Evolutionary conservation across 2,329 filamentous ascomycete genomes (phyloP).

Genomic region (Fragosphaeria purpurea): DNA sequence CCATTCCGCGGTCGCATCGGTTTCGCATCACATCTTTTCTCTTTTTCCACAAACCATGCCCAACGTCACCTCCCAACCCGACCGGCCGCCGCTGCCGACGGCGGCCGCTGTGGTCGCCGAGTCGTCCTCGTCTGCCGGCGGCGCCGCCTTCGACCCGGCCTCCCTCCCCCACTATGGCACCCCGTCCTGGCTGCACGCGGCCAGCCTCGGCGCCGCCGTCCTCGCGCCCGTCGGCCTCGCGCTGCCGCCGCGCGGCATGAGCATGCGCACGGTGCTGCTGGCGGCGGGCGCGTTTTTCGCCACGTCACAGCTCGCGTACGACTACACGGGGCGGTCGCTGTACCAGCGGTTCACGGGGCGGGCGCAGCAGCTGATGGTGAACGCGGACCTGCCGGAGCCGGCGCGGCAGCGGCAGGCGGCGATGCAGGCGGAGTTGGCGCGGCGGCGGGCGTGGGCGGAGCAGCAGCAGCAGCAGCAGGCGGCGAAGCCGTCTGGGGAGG

Average conservation of each 20-base stretch:
- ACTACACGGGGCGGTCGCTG: slow-evolving; percentile 46
- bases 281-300: slow-evolving; percentile 40
- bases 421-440: slow-evolving; percentile 35
- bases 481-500: not conserved
- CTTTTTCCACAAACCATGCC: no score
- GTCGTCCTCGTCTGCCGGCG: no score
- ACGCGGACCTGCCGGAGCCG: slow-evolving; percentile 40
- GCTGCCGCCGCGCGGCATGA: slow-evolving; percentile 39
- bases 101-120: no score
- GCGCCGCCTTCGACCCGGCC: no score
- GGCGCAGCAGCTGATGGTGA: slow-evolving; percentile 17
- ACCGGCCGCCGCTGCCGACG: no score
- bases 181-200: slow-evolving; percentile 33
- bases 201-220: slow-evolving; percentile 37
- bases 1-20: no score
- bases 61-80: no score
- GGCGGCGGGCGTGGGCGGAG: slow-evolving; percentile 17
- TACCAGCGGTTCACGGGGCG: slow-evolving; percentile 36
- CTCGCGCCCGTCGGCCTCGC: slow-evolving; percentile 37
- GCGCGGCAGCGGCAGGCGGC: slow-evolving; percentile 37
- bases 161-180: slow-evolving; percentile 13
- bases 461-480: slow-evolving; percentile 6
- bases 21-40: no score
- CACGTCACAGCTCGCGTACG: slow-evolving; percentile 44
- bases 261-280: slow-evolving; percentile 41